These are phyloP conservation scores for Alternaria consortialis DNA, from an alignment of 2,329 filamentous ascomycete species.

Conservation along the genomic window DNA sequence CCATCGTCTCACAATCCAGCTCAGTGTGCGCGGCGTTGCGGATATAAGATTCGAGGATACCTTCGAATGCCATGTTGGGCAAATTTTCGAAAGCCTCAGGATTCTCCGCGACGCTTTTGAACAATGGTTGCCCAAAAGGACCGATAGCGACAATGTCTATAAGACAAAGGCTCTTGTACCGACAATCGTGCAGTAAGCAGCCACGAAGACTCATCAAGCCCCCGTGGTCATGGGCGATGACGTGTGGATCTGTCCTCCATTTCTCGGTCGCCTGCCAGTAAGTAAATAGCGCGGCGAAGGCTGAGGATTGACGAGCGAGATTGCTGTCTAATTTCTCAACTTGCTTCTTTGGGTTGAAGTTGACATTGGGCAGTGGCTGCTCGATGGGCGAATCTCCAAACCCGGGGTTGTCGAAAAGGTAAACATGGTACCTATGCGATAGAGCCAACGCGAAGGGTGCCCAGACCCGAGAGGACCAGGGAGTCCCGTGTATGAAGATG, in stretches of 20 bases:
- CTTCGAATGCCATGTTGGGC: constrained; percentile 28
- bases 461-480: constrained; percentile 36
- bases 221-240: constrained; percentile 32
- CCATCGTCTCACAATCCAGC: constrained; percentile 15
- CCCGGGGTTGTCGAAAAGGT: constrained; percentile 33
- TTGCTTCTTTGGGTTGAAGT: constrained; percentile 3
- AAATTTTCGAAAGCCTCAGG: constrained; percentile 21
- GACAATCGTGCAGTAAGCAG: constrained; percentile 24
- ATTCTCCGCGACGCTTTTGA: constrained; percentile 24
- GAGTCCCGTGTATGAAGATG: constrained; percentile 34
- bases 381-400: constrained; percentile 31
- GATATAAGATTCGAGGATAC: constrained; percentile 31
- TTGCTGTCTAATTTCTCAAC: constrained; percentile 23
- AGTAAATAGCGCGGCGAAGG: constrained; percentile 27
- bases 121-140: constrained; percentile 31
- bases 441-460: constrained; percentile 24
- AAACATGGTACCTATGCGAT: constrained; percentile 25
- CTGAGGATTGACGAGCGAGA: constrained; percentile 27
- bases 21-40: constrained; percentile 23
- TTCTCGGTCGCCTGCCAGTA: constrained; percentile 21
- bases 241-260: constrained; percentile 17
- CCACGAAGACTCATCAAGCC: constrained; percentile 34
- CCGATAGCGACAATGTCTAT: constrained; percentile 33
- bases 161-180: constrained; percentile 28
- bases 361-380: not conserved